Base-by-base conservation (phyloP, 768 basidiomycete genomes). In the Agaricus bisporus region DNA sequence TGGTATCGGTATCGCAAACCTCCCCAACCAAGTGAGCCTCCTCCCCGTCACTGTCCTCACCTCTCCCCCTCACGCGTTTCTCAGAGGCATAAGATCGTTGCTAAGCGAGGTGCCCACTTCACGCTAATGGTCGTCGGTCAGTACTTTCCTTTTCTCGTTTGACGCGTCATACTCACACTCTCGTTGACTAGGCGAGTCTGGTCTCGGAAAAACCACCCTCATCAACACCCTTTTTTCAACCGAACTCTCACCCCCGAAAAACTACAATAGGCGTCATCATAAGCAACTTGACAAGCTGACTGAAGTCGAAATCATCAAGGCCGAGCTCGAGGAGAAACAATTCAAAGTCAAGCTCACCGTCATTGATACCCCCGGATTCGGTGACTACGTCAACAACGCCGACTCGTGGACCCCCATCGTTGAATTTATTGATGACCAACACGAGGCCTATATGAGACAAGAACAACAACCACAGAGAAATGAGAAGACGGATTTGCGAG, bases 361-460 rank as follows among this genome's bases (percentile, higher is more conserved):
- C 67, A 95, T 99, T 60, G 97, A 99, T 71, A 98, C 95, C 10
- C 97, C 97, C 51, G 97, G 97, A 26, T 99, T 98, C 59, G 97
- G 97, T 36, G 97, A 99, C 87, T 98, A 98, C 65, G 95, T 99
- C 74, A 99, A 99, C 90, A 99, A 99, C 82, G 84, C 92, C 53
- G 97, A 98, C 70, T 95, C 92, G 17, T 99, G 97, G 97, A 80
- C 83, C 26, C 97, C 97, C 50, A 98, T 99, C 61, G 86, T 99
- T 67, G 95, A 99, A 70, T 98, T 98, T 70, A 94, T 97, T 60
- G 91, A 93, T 67, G 91, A 93, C 77, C 91, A 93, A 73, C 91
- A 93, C 66, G 91, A 95, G 66, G 87, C 88, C 11, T 94, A 92
- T 66, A 94, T 94, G 91, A 81, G 91, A 54, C 97, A 99, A 73